These are phyloP conservation scores for Juglanconis sp. DNA, from an alignment of 2,329 filamentous ascomycete species.

Conservation along the genomic window DNA sequence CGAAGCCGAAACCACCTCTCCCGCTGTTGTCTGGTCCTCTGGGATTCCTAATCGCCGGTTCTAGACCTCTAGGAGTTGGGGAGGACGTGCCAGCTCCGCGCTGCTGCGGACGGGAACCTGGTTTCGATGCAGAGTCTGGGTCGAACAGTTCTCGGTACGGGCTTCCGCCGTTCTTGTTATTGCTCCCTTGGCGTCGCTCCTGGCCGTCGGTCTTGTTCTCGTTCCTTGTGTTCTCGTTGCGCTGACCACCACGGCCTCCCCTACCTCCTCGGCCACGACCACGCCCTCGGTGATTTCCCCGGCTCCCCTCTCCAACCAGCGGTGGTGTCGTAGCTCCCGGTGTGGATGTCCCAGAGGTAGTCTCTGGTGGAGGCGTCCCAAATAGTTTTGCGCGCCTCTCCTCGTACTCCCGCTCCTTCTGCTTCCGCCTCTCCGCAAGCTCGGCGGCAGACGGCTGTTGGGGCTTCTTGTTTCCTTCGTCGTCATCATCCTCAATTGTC, in stretches of 20 bases:
- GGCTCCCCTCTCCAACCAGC: conserved; percentile 38
- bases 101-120: conserved; percentile 48
- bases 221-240: conserved; percentile 29
- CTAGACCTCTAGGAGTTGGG: conserved; percentile 52
- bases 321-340: conserved; percentile 63
- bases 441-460: conserved; percentile 67
- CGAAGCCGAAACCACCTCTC: conserved; percentile 75
- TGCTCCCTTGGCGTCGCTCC: conserved; percentile 11
- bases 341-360: conserved; percentile 54
- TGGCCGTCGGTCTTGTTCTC: conserved; percentile 22
- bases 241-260: conserved; percentile 35
- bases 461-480: conserved; percentile 58
- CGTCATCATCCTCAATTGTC: conserved; percentile 49
- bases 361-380: conserved; percentile 46
- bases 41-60: conserved; percentile 70
- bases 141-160: conserved; percentile 69
- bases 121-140: conserved; percentile 66
- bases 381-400: conserved; percentile 87
- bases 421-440: conserved; percentile 66
- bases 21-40: conserved; percentile 75
- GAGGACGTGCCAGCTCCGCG: conserved; percentile 37
- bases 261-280: conserved; percentile 44
- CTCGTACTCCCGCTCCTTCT: conserved; percentile 86
- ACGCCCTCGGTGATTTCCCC: conserved; percentile 40
- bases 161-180: conserved; percentile 25